These are phyloP conservation scores for Epithele typhae DNA, from an alignment of 768 basidiomycete genomes.

Conservation along the genomic window DNA sequence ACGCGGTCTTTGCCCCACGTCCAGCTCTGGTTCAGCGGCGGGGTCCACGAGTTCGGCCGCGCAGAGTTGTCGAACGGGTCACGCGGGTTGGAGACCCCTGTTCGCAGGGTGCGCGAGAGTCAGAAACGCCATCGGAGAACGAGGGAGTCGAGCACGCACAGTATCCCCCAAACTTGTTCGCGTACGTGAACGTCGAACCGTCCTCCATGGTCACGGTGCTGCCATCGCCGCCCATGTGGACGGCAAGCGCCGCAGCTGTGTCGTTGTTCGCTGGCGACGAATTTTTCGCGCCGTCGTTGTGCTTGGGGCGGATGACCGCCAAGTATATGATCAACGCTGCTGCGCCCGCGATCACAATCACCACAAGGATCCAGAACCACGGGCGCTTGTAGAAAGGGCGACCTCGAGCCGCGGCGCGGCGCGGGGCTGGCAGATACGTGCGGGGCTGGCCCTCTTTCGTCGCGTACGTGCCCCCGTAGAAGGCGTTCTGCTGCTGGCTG, in stretches of 20 bases:
- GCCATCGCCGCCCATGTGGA: slow-evolving; percentile 67
- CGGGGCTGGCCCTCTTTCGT: no score
- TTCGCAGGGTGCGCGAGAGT: background rate
- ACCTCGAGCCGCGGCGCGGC: slow-evolving; percentile 18
- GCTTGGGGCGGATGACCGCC: no score
- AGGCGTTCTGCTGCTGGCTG: no score
- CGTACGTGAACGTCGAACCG: slow-evolving; percentile 79
- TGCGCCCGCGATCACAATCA: no score
- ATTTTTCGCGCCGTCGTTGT: no score
- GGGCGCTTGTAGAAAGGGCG: slow-evolving; percentile 36
- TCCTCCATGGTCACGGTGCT: slow-evolving; percentile 71
- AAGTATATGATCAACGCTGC: no score
- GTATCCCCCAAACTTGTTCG: slow-evolving; percentile 76
- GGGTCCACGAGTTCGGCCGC: slow-evolving; percentile 74
- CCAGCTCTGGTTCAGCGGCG: slow-evolving; percentile 74
- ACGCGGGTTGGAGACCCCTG: slow-evolving; percentile 63
- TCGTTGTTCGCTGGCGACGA: no score
- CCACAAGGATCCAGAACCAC: slow-evolving; percentile 7
- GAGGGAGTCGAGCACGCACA: slow-evolving; percentile 58
- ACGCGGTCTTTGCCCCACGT: slow-evolving; percentile 58
- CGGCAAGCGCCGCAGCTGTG: slow-evolving; percentile 17
- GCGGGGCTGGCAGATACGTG: no score
- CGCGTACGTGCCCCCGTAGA: no score
- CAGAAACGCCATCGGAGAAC: background rate
- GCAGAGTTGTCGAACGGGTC: slow-evolving; percentile 77